Conservation (phyloP, 305 asterid species). For the Solanum aculeatissimum region DNA sequence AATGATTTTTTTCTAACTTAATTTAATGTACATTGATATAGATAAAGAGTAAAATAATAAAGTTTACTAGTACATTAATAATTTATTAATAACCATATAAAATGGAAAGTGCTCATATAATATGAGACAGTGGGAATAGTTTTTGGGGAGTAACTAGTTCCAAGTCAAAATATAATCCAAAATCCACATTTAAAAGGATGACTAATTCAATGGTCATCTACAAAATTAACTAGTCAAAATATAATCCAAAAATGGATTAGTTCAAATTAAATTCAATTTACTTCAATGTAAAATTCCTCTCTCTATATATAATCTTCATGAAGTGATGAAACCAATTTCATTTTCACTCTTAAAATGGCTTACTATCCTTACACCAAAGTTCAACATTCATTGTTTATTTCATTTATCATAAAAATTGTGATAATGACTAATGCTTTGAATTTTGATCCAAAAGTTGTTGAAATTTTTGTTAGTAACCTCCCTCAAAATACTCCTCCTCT, state of each 20-base stretch:
- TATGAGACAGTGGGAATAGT: too few relatives aligned
- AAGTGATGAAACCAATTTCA: background rate
- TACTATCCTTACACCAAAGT: background rate
- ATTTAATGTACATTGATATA: too few relatives aligned
- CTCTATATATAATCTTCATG: background rate
- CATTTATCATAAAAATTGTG: background rate
- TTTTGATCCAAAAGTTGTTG: background rate
- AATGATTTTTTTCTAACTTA: too few relatives aligned
- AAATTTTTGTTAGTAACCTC: background rate
- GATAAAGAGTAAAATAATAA: too few relatives aligned
- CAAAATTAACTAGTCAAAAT: background rate
- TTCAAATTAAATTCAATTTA: background rate
- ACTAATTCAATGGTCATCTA: background rate
- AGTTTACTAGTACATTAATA: too few relatives aligned
- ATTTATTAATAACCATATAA: too few relatives aligned
- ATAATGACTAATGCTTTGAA: background rate
- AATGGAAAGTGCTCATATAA: too few relatives aligned
- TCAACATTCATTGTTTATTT: background rate
- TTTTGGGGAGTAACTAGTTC: too few relatives aligned
- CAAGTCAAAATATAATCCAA: too few relatives aligned
- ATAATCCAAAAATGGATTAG: background rate
- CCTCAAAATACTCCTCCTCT: background rate
- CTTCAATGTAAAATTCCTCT: background rate
- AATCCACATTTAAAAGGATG: too few relatives aligned
- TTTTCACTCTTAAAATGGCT: background rate